Evolutionary conservation across 1,139 yeast genomes (phyloP), one percentile per base, ranked within the genome.

Genomic region (Pichia sp.): DNA sequence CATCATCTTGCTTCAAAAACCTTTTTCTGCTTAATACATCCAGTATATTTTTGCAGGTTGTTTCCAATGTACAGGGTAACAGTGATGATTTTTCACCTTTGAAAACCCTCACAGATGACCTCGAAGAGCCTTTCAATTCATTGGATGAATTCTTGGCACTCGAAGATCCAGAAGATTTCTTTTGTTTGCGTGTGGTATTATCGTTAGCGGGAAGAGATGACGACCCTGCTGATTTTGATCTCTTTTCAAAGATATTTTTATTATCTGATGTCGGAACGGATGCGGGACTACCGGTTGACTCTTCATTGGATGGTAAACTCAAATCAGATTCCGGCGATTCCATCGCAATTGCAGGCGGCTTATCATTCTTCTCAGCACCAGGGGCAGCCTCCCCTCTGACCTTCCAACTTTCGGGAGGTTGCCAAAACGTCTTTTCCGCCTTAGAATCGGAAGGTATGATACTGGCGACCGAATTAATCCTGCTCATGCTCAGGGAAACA

Each of bases 41-140:
- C 44, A 90, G 68, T 46, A 92, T 67, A 44, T 87, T 95, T 5
- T 80, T 72, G 0, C 90, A 87, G 0, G 95, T 79, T 3, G 90
- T 83, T 47, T 83, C 86, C 41, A 81, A 65, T 0, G 95, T 57
- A 50, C 66, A 62, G 0, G 65, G 59, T 35, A 63, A 45, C 5
- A 61, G 54, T 8, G 64, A 59, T 57, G 52, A 75, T 28, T 79
- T 80, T 27, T 79, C 81, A 4, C 71, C 69, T 29, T 63, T 61
- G 46, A 74, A 57, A 37, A 77, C 55, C 59, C 61, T 68, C 58
- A 47, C 65, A 59, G 54, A 77, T 57, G 51, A 76, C 72, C 63
- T 72, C 58, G 62, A 54, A 1, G 63, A 53, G 26, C 64, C 63
- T 44, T 51, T 52, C 36, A 58, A 45, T 41, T 56, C 62, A 33